Evolutionary conservation across 2,329 filamentous ascomycete genomes (phyloP).

Genomic region (Dactylellina drechsleri): DNA sequence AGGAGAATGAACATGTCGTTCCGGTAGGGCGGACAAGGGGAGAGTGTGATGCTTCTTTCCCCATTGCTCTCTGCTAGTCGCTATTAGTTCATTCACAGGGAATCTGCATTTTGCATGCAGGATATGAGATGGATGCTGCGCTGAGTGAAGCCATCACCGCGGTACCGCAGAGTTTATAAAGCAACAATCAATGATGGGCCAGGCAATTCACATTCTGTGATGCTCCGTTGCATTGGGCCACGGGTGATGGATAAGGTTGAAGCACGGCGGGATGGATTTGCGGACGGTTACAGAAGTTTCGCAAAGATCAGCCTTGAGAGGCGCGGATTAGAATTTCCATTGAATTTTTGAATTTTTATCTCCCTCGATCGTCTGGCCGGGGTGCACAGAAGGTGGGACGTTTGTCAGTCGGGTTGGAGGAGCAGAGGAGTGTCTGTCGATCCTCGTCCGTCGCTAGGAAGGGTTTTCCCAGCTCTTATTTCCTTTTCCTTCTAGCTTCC

Average conservation of each 20-base stretch:
- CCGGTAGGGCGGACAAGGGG: slow-evolving; percentile 27
- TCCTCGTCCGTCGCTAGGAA: background rate
- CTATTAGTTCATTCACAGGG: no score
- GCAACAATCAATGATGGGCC: background rate
- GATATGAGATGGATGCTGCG: background rate
- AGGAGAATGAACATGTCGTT: slow-evolving; percentile 21
- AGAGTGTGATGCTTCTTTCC: background rate
- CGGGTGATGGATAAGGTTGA: no score
- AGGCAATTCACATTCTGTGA: background rate
- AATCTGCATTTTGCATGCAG: background rate
- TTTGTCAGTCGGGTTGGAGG: background rate
- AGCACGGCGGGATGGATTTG: no score
- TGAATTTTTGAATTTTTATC: no score
- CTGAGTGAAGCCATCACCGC: no score
- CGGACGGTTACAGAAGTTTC: no score
- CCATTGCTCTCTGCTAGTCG: no score
- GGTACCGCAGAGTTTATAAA: no score
- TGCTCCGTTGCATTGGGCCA: no score
- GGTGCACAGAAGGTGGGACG: background rate
- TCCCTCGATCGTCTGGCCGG: no score
- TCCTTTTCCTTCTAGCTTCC: background rate
- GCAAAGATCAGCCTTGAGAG: no score
- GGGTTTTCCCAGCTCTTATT: background rate
- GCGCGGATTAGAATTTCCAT: no score
- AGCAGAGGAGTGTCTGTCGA: background rate